Conservation (phyloP, 371 early-diverging fungal species). For the Mucor velutinosus region DNA sequence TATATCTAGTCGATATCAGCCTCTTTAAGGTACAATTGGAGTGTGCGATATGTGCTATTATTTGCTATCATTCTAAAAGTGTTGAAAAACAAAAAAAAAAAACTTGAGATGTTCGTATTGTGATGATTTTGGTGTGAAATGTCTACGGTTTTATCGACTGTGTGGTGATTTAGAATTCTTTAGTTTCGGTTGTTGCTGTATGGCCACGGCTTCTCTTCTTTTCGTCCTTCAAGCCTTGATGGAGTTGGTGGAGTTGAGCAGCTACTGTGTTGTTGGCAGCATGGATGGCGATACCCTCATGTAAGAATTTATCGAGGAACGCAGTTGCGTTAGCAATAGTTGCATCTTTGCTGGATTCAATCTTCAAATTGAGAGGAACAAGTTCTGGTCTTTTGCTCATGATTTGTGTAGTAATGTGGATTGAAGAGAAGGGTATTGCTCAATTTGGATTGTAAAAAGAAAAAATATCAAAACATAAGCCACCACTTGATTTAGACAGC, state of each 20-base stretch:
- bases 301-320: slow-evolving; percentile 49
- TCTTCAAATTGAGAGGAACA: slow-evolving; percentile 44
- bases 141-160: neutral
- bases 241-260: slow-evolving; percentile 51
- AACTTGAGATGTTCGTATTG: neutral
- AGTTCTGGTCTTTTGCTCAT: slow-evolving; percentile 35
- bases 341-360: slow-evolving; percentile 33
- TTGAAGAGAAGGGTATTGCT: neutral
- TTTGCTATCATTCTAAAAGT: neutral
- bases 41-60: neutral
- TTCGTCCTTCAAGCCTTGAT: slow-evolving; percentile 50
- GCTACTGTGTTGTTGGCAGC: slow-evolving; percentile 54
- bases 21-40: neutral
- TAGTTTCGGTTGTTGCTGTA: slow-evolving; percentile 6
- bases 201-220: slow-evolving; percentile 34
- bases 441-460: neutral
- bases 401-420: neutral
- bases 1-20: neutral
- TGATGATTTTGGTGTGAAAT: neutral
- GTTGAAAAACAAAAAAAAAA: neutral
- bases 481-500: slow-evolving; percentile 1
- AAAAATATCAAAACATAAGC: slow-evolving; percentile 11
- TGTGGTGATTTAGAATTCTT: slow-evolving; percentile 15
- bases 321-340: slow-evolving; percentile 33
- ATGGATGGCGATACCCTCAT: slow-evolving; percentile 53